Base-by-base conservation (phyloP, 805 yeast species). In the Zygoascus flipseniorum region DNA sequence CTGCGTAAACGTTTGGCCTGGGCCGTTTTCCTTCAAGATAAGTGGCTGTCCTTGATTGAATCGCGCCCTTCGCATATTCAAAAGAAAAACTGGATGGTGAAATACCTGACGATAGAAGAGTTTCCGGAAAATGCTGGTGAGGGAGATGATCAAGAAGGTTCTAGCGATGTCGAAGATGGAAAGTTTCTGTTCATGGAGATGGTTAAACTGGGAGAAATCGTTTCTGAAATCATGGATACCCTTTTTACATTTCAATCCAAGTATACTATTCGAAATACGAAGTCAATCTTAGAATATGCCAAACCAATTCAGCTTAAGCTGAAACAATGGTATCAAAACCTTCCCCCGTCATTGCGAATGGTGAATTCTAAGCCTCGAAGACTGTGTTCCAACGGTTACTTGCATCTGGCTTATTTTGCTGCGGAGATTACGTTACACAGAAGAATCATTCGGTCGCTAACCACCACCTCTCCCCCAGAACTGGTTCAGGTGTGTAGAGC, bases 21-120 rank as follows among this genome's bases (percentile, higher is more conserved):
- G 98, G 97, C 97, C 0, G 93, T 89, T 1, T 92, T 81, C 75
- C 74, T 86, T 50, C 95, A 89, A 67, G 97, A 89, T 63, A 89
- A 90, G 65, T 92, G 98, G 98, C 76, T 85, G 9, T 74, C 96
- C 1, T 70, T 90, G 48, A 80, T 82, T 51, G 95, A 88, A 63
- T 81, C 90, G 0, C 74, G 97, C 44, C 95, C 96, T 1, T 84
- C 96, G 0, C 96, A 89, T 67, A 76, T 85, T 37, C 78, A 82
- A 19, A 74, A 80, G 53, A 70, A 76, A 52, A 86, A 89, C 65
- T 92, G 98, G 97, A 73, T 84, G 43, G 93, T 90, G 3, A 74
- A 77, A 47, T 74, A 79, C 43, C 75, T 90, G 20, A 71, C 79
- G 0, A 83, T 81, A 11, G 87, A 85, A 50, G 95, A 89, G 65